Base-by-base conservation (phyloP, 768 basidiomycete species). In the Russula abietina region DNA sequence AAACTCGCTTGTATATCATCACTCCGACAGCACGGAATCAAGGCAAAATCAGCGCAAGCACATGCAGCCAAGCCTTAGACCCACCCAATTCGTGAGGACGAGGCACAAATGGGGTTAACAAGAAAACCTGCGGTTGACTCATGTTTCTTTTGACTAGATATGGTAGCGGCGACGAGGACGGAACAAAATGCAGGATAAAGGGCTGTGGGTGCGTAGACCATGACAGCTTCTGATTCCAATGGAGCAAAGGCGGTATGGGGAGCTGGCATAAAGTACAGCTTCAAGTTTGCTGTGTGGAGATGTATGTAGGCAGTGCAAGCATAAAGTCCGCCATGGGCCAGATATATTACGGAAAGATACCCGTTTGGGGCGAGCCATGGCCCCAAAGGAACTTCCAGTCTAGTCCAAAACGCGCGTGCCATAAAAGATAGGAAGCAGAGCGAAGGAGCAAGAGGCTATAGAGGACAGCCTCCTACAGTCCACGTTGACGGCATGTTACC, bases 391-490 rank as follows among this genome's bases (percentile, higher is more conserved):
- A 9, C 30, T 10, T 16, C 12, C 26, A n/a, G 22, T 24, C 48
- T 50, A 36, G 24, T n/a, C 30, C 26, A 32, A 38, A 38, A 28
- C 16, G 57, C 16, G 57, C 16, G 36, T 32, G 62, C 30, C 16
- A n/a, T 28, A 39, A 28, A n/a, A 28, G 26, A 28, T 49, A 17
- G 45, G 57, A 17, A 52, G 14, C 9, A 36, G 26, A 17, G 17
- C 16, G 62, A 26, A 3, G 32, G n/a, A 22, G 46, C 32, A 8
- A 24, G 48, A 8, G 9, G 14, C 6, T 28, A 39, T 2, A 16
- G 36, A 1, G 16, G 0, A 64, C 53, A 55, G 62, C 62, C 62
- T 55, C 57, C 4, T 64, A 64, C 53, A 60, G 53, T 59, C 46
- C 30, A 26, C 30, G 22, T 46, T 45, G 33, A 46, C 59, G 30